phyloP scores from a whole-genome alignment of 73 alveolate species.

The Blepharisma japonicum region DNA sequence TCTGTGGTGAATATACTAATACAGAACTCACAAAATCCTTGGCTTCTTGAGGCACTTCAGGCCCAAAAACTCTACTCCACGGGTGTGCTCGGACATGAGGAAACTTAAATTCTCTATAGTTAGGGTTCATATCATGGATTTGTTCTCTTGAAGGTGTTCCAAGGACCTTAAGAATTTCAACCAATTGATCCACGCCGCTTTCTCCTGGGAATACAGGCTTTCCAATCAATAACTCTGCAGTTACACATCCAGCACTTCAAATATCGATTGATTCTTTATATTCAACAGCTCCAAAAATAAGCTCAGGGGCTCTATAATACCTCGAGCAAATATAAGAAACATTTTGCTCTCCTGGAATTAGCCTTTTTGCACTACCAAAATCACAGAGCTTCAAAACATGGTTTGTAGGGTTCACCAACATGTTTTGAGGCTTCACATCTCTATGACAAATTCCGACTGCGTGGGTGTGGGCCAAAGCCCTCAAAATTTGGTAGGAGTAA shows the following conservation, averaged over 20 bases:
- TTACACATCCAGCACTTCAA: constrained; percentile 93
- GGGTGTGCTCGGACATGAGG: constrained; percentile 86
- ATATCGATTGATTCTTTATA: constrained; percentile 77
- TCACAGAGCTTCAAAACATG: constrained; percentile 78
- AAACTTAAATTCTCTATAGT: constrained; percentile 78
- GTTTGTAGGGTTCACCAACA: constrained; percentile 61
- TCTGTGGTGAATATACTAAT: constrained; percentile 72
- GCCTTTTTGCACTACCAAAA: constrained; percentile 92
- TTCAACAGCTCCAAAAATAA: constrained; percentile 91
- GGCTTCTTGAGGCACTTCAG: constrained; percentile 56
- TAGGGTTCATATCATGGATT: constrained; percentile 80
- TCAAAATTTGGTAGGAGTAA: constrained; percentile 60
- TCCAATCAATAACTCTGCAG: constrained; percentile 81
- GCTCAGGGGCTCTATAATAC: constrained; percentile 94
- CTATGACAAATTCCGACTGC: constrained; percentile 81
- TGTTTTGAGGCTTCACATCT: constrained; percentile 84
- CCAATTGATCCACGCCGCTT: constrained; percentile 73
- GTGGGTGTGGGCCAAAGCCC: constrained; percentile 88
- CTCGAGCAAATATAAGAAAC: constrained; percentile 87
- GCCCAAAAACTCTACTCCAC: constrained; percentile 77
- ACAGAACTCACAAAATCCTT: constrained; percentile 57
- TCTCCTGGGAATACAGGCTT: constrained; percentile 76
- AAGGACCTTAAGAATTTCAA: constrained; percentile 72
- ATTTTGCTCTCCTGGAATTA: constrained; percentile 90
- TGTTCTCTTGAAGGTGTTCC: constrained; percentile 86